These are phyloP conservation scores for Dispira simplex DNA, from an alignment of 192 early-diverging fungal species.

Conservation along the genomic window DNA sequence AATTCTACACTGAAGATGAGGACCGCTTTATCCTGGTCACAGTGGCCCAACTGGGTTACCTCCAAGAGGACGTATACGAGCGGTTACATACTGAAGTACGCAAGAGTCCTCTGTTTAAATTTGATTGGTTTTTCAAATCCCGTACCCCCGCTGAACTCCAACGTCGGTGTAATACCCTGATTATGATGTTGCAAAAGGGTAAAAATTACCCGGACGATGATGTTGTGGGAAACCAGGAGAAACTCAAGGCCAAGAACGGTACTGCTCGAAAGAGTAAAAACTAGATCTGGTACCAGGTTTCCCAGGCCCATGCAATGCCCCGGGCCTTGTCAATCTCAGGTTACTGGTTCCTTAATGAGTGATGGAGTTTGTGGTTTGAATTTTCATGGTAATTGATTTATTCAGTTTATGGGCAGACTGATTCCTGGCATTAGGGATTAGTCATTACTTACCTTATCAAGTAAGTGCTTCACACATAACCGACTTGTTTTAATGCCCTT, in stretches of 20 bases:
- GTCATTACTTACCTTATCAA: too few species aligned
- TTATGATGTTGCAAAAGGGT: conserved; percentile 48
- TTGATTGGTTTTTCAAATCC: conserved; percentile 98
- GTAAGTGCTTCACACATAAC: too few species aligned
- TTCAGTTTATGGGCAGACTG: too few species aligned
- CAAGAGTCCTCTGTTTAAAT: conserved; percentile 69
- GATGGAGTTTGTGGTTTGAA: too few species aligned
- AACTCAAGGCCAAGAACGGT: background rate
- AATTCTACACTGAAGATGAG: conserved; percentile 87
- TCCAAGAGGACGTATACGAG: conserved; percentile 86
- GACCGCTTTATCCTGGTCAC: conserved; percentile 90
- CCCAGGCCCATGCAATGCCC: too few species aligned
- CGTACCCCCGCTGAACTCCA: conserved; percentile 73
- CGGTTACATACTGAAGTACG: conserved; percentile 77
- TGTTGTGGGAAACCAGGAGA: background rate
- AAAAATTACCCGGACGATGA: conserved; percentile 17
- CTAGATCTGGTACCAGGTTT: background rate
- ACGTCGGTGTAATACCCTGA: conserved; percentile 70
- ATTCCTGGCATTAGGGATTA: too few species aligned
- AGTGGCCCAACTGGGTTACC: conserved; percentile 77
- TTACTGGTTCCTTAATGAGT: too few species aligned
- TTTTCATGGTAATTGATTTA: too few species aligned
- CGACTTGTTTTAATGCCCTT: too few species aligned
- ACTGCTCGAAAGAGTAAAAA: background rate
- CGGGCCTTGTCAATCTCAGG: too few species aligned